phyloP scores from a whole-genome alignment of 208 protist genomes.

The Herpetomonas tarakana region DNA sequence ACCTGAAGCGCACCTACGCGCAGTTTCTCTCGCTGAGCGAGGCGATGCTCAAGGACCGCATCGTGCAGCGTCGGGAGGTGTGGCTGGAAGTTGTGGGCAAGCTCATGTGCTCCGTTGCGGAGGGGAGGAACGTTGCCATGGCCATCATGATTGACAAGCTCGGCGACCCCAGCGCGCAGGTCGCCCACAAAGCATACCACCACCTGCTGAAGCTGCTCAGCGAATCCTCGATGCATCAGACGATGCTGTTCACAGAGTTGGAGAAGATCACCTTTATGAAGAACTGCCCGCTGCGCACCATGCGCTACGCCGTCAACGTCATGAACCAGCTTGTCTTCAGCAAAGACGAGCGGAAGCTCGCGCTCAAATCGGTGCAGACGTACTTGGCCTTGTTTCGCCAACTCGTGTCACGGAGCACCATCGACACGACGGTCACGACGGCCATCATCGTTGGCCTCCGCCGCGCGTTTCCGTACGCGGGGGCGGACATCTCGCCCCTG shows the following conservation, averaged over 20 bases:
- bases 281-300: constrained; percentile 85
- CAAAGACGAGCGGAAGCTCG: constrained; percentile 89
- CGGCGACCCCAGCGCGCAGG: constrained; percentile 64
- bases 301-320: constrained; percentile 87
- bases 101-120: constrained; percentile 80
- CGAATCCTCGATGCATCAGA: constrained; percentile 86
- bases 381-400: constrained; percentile 90
- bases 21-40: constrained; percentile 87
- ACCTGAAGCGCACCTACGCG: constrained; percentile 87
- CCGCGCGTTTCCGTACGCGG: constrained; percentile 90
- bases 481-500: constrained; percentile 73
- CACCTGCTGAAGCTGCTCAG: constrained; percentile 77
- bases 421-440: constrained; percentile 86
- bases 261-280: constrained; percentile 91
- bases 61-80: constrained; percentile 79
- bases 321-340: constrained; percentile 93
- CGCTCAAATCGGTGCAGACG: constrained; percentile 82
- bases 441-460: constrained; percentile 88
- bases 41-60: constrained; percentile 87
- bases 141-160: constrained; percentile 92
- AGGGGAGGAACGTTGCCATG: constrained; percentile 73
- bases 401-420: constrained; percentile 46
- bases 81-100: constrained; percentile 87
- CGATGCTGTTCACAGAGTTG: constrained; percentile 82
- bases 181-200: constrained; percentile 87